These are phyloP conservation scores for Psidium guajava DNA, from an alignment of 345 rosid species.

Conservation along the genomic window DNA sequence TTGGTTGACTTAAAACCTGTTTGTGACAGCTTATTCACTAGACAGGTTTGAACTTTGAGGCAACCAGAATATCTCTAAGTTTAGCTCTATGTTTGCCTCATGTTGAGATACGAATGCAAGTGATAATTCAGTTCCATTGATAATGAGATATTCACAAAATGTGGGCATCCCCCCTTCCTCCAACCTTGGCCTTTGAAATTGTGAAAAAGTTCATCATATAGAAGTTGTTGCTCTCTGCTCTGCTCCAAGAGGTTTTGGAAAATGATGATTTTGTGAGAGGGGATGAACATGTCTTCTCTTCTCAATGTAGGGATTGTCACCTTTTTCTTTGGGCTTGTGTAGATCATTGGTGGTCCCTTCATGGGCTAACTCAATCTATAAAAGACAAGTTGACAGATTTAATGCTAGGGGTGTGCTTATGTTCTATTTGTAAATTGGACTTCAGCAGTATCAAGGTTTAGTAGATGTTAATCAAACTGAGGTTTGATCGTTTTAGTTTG, in stretches of 20 bases:
- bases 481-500: not conserved
- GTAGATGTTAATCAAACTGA: not conserved
- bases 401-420: not conserved
- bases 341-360: not conserved
- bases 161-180: not conserved
- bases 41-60: not conserved
- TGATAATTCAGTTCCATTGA: not conserved
- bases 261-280: not conserved
- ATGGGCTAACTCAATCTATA: not conserved
- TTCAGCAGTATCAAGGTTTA: not conserved
- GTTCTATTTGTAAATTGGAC: not conserved
- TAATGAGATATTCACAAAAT: not conserved
- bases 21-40: not conserved
- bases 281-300: not conserved
- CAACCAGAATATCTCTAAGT: not conserved
- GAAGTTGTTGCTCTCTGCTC: not conserved
- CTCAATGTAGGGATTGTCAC: not conserved
- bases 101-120: not conserved
- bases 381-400: not conserved
- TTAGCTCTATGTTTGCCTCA: not conserved
- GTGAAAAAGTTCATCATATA: not conserved
- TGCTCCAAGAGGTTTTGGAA: not conserved
- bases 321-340: not conserved
- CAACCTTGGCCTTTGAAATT: not conserved
- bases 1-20: not conserved